Evolutionary conservation across 1,284 basidiomycete species (phyloP).

Genomic region (Bjerkandera adusta): DNA sequence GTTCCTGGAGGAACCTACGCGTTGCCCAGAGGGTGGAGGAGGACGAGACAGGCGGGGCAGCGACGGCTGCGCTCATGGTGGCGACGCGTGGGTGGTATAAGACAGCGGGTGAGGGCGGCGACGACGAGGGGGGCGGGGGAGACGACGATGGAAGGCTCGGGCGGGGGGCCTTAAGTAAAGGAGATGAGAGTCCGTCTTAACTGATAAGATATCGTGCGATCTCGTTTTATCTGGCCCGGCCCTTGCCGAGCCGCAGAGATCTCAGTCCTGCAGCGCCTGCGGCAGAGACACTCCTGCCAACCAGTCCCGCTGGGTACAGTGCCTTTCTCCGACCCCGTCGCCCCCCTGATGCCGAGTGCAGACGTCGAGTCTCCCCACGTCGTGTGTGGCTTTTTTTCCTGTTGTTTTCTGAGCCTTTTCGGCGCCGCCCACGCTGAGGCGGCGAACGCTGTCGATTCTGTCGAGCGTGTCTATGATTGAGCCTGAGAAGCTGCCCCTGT

Average conservation of each 20-base stretch:
- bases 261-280: neutral
- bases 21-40: slow-evolving; percentile 53
- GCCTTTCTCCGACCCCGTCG: too few species aligned
- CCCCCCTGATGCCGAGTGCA: too few species aligned
- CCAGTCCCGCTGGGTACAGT: neutral
- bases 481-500: neutral
- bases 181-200: slow-evolving; percentile 12
- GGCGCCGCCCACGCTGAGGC: too few species aligned
- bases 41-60: slow-evolving; percentile 31
- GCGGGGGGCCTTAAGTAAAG: slow-evolving; percentile 3
- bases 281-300: neutral
- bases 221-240: slow-evolving; percentile 17
- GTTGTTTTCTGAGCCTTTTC: too few species aligned
- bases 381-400: too few species aligned
- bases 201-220: slow-evolving; percentile 18
- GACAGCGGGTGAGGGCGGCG: neutral
- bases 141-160: slow-evolving; percentile 1
- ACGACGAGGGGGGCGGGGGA: neutral
- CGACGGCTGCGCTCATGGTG: slow-evolving; percentile 28
- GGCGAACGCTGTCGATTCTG: neutral
- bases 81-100: too few species aligned
- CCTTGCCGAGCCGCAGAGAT: slow-evolving; percentile 8
- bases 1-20: slow-evolving; percentile 30
- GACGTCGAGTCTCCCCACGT: too few species aligned
- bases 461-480: neutral